Evolutionary conservation across 495 filamentous ascomycete species (phyloP), one percentile per base, ranked within the genome.

Genomic region (Hyaloscypha finlandica): DNA sequence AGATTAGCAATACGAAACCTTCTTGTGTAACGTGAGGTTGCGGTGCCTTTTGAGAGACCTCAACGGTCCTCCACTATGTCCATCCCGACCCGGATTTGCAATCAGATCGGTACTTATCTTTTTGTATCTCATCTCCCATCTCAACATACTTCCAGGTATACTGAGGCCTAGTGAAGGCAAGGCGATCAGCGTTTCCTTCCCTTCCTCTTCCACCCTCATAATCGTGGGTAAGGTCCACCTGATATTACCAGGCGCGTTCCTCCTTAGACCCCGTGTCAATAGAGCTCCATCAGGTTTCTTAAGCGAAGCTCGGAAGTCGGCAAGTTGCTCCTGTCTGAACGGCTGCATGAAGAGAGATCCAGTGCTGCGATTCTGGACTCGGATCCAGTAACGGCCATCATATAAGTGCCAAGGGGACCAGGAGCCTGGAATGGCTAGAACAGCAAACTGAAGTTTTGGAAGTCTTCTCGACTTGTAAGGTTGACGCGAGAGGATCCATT

Each of bases 381-480:
- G 84, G 42, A 96, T 77, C 94, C 94, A 98, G 79, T 84, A 97
- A 9, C 94, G 85, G 11, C 89, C 85, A 74, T 98, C 94, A 85
- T 87, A 97, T 1, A 95, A 79, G 3, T 69, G 69, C 83, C 83
- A 88, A 0, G 65, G 35, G n/a, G 70, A 74, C 79, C 77, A 75
- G 4, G 73, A 35, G n/a, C 6, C 16, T 59, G 9, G 9, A 31
- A 51, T 54, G 4, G 51, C 19, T 33, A 69, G 58, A 35, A 73
- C 30, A 0, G 68, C 55, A 3, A 75, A 4, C 12, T 32, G 20
- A 59, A 14, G 67, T 67, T 29, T 64, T 39, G 4, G 63, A 62
- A 25, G 74, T 75, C 3, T 64, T 29, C 70, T 69, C 22, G 70
- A 74, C 70, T 75, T 76, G 66, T 79, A 83, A 16, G 82, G 83